A percentile compares a stretch with the other conserved stretches of the same genome.
These are phyloP conservation scores for Arctium minus DNA, from an alignment of 129 eudicot genomes.

Conservation along the genomic window DNA sequence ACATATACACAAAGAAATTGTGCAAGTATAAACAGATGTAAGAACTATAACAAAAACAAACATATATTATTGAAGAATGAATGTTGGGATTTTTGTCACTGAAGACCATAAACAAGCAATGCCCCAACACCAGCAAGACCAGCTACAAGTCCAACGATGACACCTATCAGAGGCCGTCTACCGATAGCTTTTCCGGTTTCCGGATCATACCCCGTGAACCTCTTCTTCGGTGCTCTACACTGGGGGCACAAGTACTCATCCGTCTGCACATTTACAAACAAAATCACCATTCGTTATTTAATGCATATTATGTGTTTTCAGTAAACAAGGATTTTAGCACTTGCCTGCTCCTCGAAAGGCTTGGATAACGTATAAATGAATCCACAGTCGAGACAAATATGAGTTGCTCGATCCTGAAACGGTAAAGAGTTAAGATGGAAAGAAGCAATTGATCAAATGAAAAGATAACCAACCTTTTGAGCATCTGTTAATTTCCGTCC, in stretches of 20 bases:
- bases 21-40: background rate
- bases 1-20: background rate
- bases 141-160: constrained; percentile 74
- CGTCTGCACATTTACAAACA: constrained; percentile 48
- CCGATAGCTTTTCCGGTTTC: constrained; percentile 73
- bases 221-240: constrained; percentile 96
- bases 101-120: constrained; percentile 93
- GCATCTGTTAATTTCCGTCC: constrained; percentile 83
- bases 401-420: constrained; percentile 91
- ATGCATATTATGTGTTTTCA: background rate
- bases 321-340: constrained; percentile 14
- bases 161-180: constrained; percentile 85
- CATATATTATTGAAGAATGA: constrained; percentile 3
- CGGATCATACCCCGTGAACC: constrained; percentile 80
- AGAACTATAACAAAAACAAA: background rate
- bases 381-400: constrained; percentile 97
- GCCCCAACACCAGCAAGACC: constrained; percentile 98
- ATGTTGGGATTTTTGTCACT: constrained; percentile 29
- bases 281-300: background rate
- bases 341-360: constrained; percentile 97
- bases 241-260: constrained; percentile 92
- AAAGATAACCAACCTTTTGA: constrained; percentile 55
- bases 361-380: constrained; percentile 80
- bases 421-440: background rate
- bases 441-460: background rate